These are phyloP conservation scores for Eragrostis nindensis DNA, from an alignment of 176 grass and related monocot genomes.

Conservation along the genomic window DNA sequence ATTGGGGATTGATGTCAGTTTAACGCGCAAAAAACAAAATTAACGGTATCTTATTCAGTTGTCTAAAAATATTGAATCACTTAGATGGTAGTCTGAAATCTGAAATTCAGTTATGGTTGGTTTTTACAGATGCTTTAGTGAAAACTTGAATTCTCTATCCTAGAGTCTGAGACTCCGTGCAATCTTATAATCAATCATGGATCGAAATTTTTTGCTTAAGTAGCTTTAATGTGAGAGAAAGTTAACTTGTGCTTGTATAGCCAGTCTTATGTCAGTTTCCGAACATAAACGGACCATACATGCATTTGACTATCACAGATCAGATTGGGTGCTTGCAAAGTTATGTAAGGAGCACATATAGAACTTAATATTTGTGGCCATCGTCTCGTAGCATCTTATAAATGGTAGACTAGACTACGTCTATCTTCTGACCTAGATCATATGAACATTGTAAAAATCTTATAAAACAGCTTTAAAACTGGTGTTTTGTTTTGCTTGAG, in stretches of 20 bases:
- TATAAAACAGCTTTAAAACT: slow-evolving; percentile 2
- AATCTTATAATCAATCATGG: neutral
- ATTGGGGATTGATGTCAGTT: neutral
- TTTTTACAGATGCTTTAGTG: neutral
- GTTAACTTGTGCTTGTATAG: neutral
- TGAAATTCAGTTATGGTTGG: neutral
- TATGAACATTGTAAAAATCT: neutral
- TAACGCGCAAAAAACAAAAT: neutral
- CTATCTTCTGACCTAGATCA: neutral
- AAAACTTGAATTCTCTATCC: neutral
- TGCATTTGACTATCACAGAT: neutral
- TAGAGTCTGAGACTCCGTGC: neutral
- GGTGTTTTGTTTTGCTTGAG: slow-evolving; percentile 9
- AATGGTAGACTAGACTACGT: neutral
- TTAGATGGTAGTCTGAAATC: neutral
- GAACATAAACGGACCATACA: neutral
- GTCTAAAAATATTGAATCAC: neutral
- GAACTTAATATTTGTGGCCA: neutral
- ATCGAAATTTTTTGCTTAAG: neutral
- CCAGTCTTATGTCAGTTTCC: slow-evolving; percentile 5
- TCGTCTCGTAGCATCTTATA: neutral
- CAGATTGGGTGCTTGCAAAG: neutral
- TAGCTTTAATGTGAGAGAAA: neutral
- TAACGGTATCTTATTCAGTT: neutral
- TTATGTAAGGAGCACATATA: neutral